A percentile compares a stretch with the other conserved stretches of the same genome.
Evolutionary conservation across 208 protist genomes (phyloP).

Genomic region (Tetramitus jugosus): DNA sequence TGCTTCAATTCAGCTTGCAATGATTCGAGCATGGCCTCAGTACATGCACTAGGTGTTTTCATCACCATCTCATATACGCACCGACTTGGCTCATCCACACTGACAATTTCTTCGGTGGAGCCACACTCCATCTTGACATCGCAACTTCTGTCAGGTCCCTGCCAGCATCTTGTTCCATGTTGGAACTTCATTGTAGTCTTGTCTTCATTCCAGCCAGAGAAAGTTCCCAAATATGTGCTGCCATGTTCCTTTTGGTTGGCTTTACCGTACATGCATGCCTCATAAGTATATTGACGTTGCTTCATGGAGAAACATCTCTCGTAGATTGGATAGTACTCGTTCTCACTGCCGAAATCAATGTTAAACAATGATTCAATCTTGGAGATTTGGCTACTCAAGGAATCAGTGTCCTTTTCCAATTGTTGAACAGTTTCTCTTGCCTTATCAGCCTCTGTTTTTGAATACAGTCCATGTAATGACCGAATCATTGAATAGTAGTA

Average conservation of each 20-base stretch:
- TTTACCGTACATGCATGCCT: slow-evolving; percentile 45
- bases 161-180: background rate
- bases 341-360: too few species aligned
- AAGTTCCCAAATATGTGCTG: background rate
- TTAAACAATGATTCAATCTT: too few species aligned
- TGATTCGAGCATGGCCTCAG: background rate
- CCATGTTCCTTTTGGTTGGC: slow-evolving; percentile 31
- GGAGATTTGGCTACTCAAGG: too few species aligned
- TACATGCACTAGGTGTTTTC: slow-evolving; percentile 2
- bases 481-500: too few species aligned
- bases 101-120: background rate
- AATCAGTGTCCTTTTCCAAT: too few species aligned
- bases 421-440: too few species aligned
- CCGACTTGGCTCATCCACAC: background rate
- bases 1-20: background rate
- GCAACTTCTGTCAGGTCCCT: background rate
- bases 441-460: too few species aligned
- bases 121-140: background rate
- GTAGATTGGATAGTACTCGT: slow-evolving; percentile 25
- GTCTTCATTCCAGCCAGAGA: background rate
- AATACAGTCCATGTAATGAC: too few species aligned
- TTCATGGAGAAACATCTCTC: slow-evolving; percentile 31
- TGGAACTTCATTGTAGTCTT: background rate
- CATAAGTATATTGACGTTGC: slow-evolving; percentile 39
- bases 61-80: background rate